Evolutionary conservation across 1,139 yeast genomes (phyloP).

Genomic region (Groenewaldozyma sp.): DNA sequence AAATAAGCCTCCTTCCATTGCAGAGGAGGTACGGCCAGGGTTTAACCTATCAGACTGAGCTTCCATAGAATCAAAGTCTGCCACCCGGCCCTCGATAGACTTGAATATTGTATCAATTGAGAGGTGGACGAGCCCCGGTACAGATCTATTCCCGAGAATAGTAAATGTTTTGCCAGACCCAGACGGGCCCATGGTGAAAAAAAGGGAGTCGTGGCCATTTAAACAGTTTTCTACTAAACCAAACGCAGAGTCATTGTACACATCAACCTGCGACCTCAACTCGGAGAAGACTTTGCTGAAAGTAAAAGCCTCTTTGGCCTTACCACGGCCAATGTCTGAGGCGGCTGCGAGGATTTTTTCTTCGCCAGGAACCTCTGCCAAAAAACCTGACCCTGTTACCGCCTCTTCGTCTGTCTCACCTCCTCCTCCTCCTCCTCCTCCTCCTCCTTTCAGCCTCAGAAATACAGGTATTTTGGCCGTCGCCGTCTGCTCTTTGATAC

Average conservation of each 20-base stretch:
- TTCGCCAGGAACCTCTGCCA: slow-evolving; percentile 13
- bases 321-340: slow-evolving; percentile 22
- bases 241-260: slow-evolving; percentile 26
- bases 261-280: slow-evolving; percentile 25
- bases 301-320: slow-evolving; percentile 23
- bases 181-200: slow-evolving; percentile 44
- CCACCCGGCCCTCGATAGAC: slow-evolving; percentile 33
- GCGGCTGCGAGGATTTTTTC: slow-evolving; percentile 15
- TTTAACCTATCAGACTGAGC: slow-evolving; percentile 20
- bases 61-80: slow-evolving; percentile 32
- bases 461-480: slow-evolving; percentile 26
- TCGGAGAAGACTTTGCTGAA: slow-evolving; percentile 31
- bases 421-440: slow-evolving; percentile 9
- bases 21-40: slow-evolving; percentile 26
- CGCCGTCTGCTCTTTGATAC: too few relatives aligned
- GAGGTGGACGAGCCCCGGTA: slow-evolving; percentile 29
- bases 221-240: slow-evolving; percentile 27
- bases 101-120: slow-evolving; percentile 37
- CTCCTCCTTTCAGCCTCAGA: slow-evolving; percentile 30
- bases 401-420: slow-evolving; percentile 12
- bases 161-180: slow-evolving; percentile 39
- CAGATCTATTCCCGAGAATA: slow-evolving; percentile 21
- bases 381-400: too few relatives aligned
- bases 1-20: slow-evolving; percentile 29
- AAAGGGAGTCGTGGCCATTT: slow-evolving; percentile 32